Conservation (phyloP, 331 rosid species). For the Arachis monticola region DNA sequence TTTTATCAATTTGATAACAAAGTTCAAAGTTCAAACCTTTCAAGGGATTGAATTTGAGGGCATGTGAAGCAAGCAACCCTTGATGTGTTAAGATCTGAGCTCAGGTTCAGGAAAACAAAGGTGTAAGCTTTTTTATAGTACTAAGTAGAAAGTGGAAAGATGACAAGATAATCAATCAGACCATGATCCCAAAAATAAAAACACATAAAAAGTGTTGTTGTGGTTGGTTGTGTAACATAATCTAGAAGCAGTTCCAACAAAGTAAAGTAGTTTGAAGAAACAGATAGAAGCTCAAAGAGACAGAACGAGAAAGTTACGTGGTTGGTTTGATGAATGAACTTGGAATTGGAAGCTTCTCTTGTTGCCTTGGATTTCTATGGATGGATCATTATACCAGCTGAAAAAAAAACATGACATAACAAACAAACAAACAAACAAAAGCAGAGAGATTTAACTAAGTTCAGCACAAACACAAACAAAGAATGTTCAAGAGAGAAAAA, state of each 20-base stretch:
- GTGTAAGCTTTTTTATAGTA: slow-evolving; percentile 2
- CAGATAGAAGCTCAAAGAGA: slow-evolving; percentile 7
- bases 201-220: not conserved
- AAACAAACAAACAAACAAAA: not conserved
- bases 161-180: slow-evolving; percentile 48
- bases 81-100: slow-evolving; percentile 37
- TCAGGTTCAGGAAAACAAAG: not conserved
- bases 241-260: slow-evolving; percentile 14
- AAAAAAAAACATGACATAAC: not conserved
- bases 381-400: not conserved
- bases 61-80: not conserved
- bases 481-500: not conserved
- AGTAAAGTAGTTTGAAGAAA: slow-evolving; percentile 18
- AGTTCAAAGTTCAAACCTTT: slow-evolving; percentile 15
- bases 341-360: slow-evolving; percentile 16
- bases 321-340: not conserved
- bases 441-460: slow-evolving; percentile 24
- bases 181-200: slow-evolving; percentile 35
- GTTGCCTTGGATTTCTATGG: slow-evolving; percentile 9
- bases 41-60: slow-evolving; percentile 1
- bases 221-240: too few species aligned
- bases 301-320: slow-evolving; percentile 32
- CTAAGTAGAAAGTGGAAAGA: slow-evolving; percentile 27
- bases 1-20: not conserved
- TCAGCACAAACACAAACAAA: not conserved